Evolutionary conservation across 1,284 basidiomycete genomes (phyloP).

Genomic region (Amylostereum areolatum): DNA sequence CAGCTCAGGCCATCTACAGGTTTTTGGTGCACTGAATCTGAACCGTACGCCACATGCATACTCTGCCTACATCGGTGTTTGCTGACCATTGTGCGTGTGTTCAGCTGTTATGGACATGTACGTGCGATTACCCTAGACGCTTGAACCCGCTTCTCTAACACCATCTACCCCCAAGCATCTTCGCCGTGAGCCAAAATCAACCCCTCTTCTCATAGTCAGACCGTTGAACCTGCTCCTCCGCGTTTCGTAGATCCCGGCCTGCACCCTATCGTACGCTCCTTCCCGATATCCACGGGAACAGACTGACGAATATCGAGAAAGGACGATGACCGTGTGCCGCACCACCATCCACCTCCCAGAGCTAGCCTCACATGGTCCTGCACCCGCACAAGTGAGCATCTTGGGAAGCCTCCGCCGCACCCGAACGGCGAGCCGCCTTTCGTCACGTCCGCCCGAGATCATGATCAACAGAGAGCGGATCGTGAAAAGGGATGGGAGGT

Average conservation of each 20-base stretch:
- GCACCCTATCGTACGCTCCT: slow-evolving; percentile 21
- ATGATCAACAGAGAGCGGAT: slow-evolving; percentile 56
- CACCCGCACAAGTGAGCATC: no score
- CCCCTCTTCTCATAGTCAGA: no score
- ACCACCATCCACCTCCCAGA: slow-evolving; percentile 58
- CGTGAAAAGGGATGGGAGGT: no score
- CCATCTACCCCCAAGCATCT: no score
- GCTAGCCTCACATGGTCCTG: slow-evolving; percentile 23
- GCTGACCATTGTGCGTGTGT: slow-evolving; percentile 2
- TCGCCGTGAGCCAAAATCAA: no score
- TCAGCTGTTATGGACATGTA: slow-evolving; percentile 64
- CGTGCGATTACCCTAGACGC: slow-evolving; percentile 19
- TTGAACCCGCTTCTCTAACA: slow-evolving; percentile 16
- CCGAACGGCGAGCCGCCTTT: slow-evolving; percentile 38
- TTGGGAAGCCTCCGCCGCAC: no score
- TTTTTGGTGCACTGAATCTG: slow-evolving; percentile 52
- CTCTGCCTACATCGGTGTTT: neutral
- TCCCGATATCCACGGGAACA: slow-evolving; percentile 53
- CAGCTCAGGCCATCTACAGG: slow-evolving; percentile 15
- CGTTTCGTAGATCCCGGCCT: no score
- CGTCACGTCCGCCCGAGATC: slow-evolving; percentile 50
- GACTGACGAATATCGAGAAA: slow-evolving; percentile 45
- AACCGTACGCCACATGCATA: slow-evolving; percentile 40
- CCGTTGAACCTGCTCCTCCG: no score
- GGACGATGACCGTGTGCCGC: slow-evolving; percentile 59